Percentiles rank a stretch among this genome's conserved stretches.
Evolutionary conservation across 768 basidiomycete genomes (phyloP).

Genomic region (Termitomyces sp.): DNA sequence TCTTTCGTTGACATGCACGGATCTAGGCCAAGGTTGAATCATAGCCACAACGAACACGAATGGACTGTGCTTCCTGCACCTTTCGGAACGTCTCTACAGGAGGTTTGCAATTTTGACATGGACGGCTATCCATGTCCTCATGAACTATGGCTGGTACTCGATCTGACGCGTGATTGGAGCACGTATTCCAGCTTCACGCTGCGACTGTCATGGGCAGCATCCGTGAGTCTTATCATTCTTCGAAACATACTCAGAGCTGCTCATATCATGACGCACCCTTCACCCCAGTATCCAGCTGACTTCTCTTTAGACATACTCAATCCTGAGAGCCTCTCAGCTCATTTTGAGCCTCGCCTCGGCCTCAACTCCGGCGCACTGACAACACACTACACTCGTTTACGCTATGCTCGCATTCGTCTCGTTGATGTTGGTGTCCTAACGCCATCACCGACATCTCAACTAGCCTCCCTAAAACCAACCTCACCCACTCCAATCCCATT

Average conservation of each 20-base stretch:
- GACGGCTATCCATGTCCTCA: slow-evolving; percentile 26
- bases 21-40: too few species aligned
- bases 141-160: slow-evolving; percentile 36
- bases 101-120: slow-evolving; percentile 27
- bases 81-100: slow-evolving; percentile 26
- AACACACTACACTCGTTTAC: slow-evolving; percentile 26
- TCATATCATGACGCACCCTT: not conserved
- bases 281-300: slow-evolving; percentile 37
- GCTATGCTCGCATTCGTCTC: slow-evolving; percentile 54
- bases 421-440: slow-evolving; percentile 47
- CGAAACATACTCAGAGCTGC: not conserved
- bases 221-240: slow-evolving; percentile 26
- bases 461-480: slow-evolving; percentile 11
- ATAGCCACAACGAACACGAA: not conserved
- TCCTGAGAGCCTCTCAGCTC: slow-evolving; percentile 21
- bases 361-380: not conserved
- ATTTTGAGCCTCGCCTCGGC: slow-evolving; percentile 7
- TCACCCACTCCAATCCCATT: slow-evolving; percentile 36
- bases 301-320: slow-evolving; percentile 35
- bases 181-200: slow-evolving; percentile 41
- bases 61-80: slow-evolving; percentile 37
- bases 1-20: not conserved
- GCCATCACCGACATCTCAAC: slow-evolving; percentile 20
- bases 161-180: slow-evolving; percentile 38
- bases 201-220: slow-evolving; percentile 51